Evolutionary conservation across 139 green algal genomes (phyloP).

Genomic region (Micromonas commoda): DNA sequence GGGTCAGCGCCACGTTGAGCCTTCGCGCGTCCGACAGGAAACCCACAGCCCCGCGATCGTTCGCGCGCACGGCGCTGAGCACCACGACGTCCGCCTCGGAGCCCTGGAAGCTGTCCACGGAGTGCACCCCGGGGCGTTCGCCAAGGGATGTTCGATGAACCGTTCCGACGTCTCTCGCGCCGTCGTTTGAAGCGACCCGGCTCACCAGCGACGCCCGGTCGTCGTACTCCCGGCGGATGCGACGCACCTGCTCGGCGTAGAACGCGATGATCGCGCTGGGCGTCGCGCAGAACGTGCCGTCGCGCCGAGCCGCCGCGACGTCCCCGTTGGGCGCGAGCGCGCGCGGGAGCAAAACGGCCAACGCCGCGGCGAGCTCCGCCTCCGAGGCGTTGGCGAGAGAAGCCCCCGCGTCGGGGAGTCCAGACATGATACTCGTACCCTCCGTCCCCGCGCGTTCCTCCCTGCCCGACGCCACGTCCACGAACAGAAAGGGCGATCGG

Average conservation of each 20-base stretch:
- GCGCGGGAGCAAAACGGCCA: neutral
- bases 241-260: conserved; percentile 11
- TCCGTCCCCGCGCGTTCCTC: conserved; percentile 26
- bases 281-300: no score
- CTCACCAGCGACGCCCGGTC: no score
- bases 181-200: no score
- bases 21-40: conserved; percentile 40
- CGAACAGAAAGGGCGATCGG: neutral
- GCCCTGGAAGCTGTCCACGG: conserved; percentile 88
- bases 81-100: conserved; percentile 91
- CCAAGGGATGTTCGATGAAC: neutral
- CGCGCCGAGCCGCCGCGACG: no score
- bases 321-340: neutral
- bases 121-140: conserved; percentile 64
- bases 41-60: conserved; percentile 17
- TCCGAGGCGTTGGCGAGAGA: conserved; percentile 7
- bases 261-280: conserved; percentile 4
- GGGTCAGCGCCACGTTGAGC: conserved; percentile 45
- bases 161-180: neutral
- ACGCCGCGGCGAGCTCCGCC: neutral
- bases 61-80: conserved; percentile 72
- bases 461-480: conserved; percentile 35
- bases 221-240: no score
- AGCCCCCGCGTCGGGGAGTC: neutral
- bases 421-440: no score